A percentile compares a stretch with the other conserved stretches of the same genome.
Evolutionary conservation across 306 rosid genomes (phyloP).

Genomic region (Glycine tomentella): DNA sequence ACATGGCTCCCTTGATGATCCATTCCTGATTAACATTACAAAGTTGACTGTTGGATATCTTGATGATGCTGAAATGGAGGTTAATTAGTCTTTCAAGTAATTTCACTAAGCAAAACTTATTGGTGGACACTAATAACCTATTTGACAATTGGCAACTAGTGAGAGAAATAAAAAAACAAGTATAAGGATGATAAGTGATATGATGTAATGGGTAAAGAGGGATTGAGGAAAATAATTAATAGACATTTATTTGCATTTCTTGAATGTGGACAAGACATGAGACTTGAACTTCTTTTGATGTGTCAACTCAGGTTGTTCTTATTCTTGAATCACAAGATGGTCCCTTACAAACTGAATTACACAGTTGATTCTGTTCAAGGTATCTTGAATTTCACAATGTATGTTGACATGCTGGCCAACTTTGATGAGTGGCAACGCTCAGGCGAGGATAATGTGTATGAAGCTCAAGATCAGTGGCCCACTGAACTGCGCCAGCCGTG

Average conservation of each 20-base stretch:
- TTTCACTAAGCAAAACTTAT: not conserved
- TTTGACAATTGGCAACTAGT: too few relatives aligned
- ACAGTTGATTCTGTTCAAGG: constrained; percentile 75
- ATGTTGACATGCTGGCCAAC: constrained; percentile 82
- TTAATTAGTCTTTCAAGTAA: constrained; percentile 46
- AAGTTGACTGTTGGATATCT: constrained; percentile 77
- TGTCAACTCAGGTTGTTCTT: constrained; percentile 60
- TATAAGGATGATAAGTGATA: too few relatives aligned
- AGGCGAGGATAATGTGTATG: constrained; percentile 66
- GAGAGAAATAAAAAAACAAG: too few relatives aligned
- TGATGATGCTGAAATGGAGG: constrained; percentile 81
- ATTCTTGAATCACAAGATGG: constrained; percentile 70
- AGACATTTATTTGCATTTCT: too few relatives aligned
- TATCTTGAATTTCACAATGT: constrained; percentile 81
- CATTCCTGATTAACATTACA: constrained; percentile 66
- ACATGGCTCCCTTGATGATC: constrained; percentile 66
- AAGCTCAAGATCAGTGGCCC: constrained; percentile 91
- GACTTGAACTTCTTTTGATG: not conserved
- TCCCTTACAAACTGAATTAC: constrained; percentile 74
- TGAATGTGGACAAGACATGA: too few relatives aligned
- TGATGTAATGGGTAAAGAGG: too few relatives aligned
- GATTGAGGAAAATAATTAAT: too few relatives aligned
- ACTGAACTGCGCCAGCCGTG: constrained; percentile 66
- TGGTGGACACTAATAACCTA: too few relatives aligned
- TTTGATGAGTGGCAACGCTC: constrained; percentile 84